These are phyloP conservation scores for Phylloporus scabripes DNA, from an alignment of 768 basidiomycete species.

Conservation along the genomic window DNA sequence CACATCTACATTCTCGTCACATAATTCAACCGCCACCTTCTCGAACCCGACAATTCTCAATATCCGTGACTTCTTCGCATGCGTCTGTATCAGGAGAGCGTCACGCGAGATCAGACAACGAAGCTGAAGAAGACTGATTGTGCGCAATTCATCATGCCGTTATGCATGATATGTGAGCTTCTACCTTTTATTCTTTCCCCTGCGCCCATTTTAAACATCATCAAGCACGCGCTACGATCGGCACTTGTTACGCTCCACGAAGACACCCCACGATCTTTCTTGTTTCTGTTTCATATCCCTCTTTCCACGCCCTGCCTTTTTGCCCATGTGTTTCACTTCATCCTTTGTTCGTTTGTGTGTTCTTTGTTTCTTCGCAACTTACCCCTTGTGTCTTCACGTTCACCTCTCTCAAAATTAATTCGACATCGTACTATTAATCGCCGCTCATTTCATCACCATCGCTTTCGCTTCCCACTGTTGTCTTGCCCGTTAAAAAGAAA, in stretches of 20 bases:
- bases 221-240: slow-evolving; percentile 18
- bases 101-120: slow-evolving; percentile 20
- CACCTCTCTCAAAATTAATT: slow-evolving; percentile 3
- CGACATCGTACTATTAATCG: slow-evolving; percentile 23
- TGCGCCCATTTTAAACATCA: background rate
- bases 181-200: background rate
- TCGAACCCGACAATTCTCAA: slow-evolving; percentile 10
- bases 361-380: background rate
- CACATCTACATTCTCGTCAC: slow-evolving; percentile 10
- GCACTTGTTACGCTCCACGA: slow-evolving; percentile 20
- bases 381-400: background rate
- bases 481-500: slow-evolving; percentile 7
- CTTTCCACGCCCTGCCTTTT: background rate
- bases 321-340: background rate
- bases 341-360: background rate
- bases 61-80: slow-evolving; percentile 10
- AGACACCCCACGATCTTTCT: slow-evolving; percentile 19
- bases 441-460: slow-evolving; percentile 2
- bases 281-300: background rate
- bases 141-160: slow-evolving; percentile 14
- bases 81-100: slow-evolving; percentile 12
- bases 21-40: slow-evolving; percentile 16
- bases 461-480: slow-evolving; percentile 22
- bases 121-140: slow-evolving; percentile 13
- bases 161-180: slow-evolving; percentile 2